phyloP scores from a whole-genome alignment of 1,139 yeast genomes.

The Saccharomyces hybrid region DNA sequence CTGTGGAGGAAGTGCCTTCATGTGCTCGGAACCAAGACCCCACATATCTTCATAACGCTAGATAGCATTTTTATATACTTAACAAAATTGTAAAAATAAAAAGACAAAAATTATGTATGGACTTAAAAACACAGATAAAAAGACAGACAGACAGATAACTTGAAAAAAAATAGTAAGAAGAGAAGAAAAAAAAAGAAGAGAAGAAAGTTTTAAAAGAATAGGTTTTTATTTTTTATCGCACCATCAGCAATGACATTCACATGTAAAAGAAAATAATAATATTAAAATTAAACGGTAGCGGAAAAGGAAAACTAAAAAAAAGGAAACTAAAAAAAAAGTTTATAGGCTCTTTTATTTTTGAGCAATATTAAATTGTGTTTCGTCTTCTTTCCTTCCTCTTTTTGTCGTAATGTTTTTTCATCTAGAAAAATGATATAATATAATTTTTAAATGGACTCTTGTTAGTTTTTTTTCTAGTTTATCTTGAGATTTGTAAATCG shows the following conservation, averaged over 20 bases:
- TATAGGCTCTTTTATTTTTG: neutral
- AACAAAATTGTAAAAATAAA: neutral
- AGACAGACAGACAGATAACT: neutral
- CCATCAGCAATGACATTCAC: neutral
- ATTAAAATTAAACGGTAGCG: neutral
- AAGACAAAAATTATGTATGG: neutral
- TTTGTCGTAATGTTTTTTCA: neutral
- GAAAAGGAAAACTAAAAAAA: neutral
- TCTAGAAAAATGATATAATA: neutral
- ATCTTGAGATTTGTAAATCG: neutral
- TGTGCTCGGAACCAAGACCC: neutral
- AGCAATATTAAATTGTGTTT: neutral
- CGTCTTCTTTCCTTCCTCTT: neutral
- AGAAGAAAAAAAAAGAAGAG: neutral
- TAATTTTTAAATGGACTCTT: neutral
- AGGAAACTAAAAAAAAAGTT: neutral
- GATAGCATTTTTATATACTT: neutral
- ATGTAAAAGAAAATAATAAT: neutral
- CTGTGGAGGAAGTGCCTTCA: neutral
- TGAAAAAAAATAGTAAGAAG: neutral
- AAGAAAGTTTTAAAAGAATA: neutral
- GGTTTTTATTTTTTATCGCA: neutral
- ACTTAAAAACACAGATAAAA: neutral
- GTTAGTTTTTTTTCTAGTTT: neutral
- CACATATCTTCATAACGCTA: neutral